Percentiles rank a stretch among this genome's conserved stretches.
phyloP scores from a whole-genome alignment of 495 filamentous ascomycete species.

The Bacidia rubella region DNA sequence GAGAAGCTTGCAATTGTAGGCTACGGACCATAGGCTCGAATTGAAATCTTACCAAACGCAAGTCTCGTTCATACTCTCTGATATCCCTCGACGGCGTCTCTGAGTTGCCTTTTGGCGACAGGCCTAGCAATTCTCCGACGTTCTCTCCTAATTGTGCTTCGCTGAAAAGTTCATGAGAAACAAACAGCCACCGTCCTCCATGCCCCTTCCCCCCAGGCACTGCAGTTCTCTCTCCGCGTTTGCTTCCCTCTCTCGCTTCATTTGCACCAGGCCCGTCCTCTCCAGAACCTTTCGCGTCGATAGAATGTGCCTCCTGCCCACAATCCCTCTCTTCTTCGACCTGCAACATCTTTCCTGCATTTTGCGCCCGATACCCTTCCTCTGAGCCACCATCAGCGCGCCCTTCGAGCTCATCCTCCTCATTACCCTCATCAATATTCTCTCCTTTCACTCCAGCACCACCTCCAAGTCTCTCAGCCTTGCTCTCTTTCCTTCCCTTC shows the following conservation, averaged over 20 bases:
- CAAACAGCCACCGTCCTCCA: conserved; percentile 73
- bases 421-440: no score
- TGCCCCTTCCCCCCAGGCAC: conserved; percentile 65
- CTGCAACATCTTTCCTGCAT: no score
- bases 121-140: conserved; percentile 25
- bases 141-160: conserved; percentile 9
- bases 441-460: no score
- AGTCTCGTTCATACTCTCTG: conserved; percentile 13
- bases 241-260: background rate
- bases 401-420: background rate
- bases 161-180: conserved; percentile 57
- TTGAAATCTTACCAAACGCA: conserved; percentile 72
- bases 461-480: no score
- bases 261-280: no score
- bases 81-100: background rate
- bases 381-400: no score
- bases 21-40: conserved; percentile 77
- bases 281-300: no score
- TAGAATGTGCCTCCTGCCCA: no score
- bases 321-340: no score
- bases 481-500: conserved; percentile 10
- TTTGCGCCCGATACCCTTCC: no score
- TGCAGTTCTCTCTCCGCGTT: background rate
- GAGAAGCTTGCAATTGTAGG: background rate
- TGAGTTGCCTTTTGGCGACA: background rate